Evolutionary conservation across 2,329 filamentous ascomycete species (phyloP), one percentile per base, ranked within the genome.

Genomic region (Xylariaceae sp.): DNA sequence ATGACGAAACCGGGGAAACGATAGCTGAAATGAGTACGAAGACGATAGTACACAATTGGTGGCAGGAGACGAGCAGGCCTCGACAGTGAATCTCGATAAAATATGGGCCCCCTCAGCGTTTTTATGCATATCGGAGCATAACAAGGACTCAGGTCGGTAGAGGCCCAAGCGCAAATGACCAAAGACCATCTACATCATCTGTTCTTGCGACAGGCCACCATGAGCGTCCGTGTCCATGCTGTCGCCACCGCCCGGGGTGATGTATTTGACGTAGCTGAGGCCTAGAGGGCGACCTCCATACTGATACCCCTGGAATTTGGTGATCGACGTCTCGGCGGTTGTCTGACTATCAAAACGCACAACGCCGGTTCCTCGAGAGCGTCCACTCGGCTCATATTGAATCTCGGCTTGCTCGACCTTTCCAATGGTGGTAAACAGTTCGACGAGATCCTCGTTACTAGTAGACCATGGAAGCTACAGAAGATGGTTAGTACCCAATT

Each of bases 371-470:
- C 95, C 95, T 63, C 92, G 90, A 58, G 95, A 99, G 68, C 95
- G 91, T 41, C 95, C 95, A 70, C 96, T 98, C 3, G 91, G 90
- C 75, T 99, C 95, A 71, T 99, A 98, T 76, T 99, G 95, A 55
- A 99, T 98, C 78, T 99, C 95, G n/a, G 95, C 95, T 69, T 95
- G 92, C 70, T 97, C 92, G 58, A 99, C 95, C 75, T 96, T 96
- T 63, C 95, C 95, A 70, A 99, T 99, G 9, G 95, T 99, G 16
- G 90, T 93, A 80, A 99, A 99, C 17, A 99, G 84, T 74, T 99
- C 95, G 55, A 98, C 87, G 23, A 99, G 81, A 75, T 99, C 95
- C 62, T 99, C 95, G 72, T 99, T 98, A 80, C 93, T 97, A 14
- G 95, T 99, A 24, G 95, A 98, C 95, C 95, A 99, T 11, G 95